Percentiles rank a stretch among this genome's conserved stretches.
Evolutionary conservation across 2,329 filamentous ascomycete species (phyloP).

Genomic region (Fusarium sp.): DNA sequence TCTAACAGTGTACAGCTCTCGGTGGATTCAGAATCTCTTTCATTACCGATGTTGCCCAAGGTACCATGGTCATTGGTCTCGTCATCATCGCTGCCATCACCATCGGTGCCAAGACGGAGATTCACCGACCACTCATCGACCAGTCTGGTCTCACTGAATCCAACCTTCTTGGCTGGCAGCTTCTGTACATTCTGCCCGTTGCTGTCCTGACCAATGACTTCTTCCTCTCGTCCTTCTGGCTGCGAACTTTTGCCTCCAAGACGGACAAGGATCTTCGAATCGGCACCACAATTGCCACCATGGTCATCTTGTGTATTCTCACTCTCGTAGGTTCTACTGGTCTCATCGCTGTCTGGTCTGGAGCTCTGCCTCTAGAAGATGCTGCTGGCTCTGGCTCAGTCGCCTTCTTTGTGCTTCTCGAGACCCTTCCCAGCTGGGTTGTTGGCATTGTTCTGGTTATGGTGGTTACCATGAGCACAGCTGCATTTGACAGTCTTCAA

Average conservation of each 20-base stretch:
- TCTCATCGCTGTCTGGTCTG: conserved; percentile 82
- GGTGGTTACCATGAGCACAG: conserved; percentile 80
- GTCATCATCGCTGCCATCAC: conserved; percentile 82
- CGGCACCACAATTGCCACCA: conserved; percentile 76
- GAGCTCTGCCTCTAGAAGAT: conserved; percentile 71
- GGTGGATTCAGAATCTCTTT: conserved; percentile 89
- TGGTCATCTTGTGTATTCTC: conserved; percentile 75
- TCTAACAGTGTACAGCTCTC: conserved; percentile 64
- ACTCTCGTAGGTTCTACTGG: conserved; percentile 79
- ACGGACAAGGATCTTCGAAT: conserved; percentile 83
- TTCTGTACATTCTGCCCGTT: conserved; percentile 85
- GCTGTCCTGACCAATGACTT: conserved; percentile 88
- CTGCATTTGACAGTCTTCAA: conserved; percentile 84
- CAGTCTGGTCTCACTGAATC: conserved; percentile 76
- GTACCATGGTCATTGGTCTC: conserved; percentile 79
- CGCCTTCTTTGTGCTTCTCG: conserved; percentile 81
- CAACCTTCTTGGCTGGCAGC: conserved; percentile 83
- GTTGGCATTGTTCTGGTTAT: conserved; percentile 85
- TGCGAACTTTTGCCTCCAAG: conserved; percentile 83
- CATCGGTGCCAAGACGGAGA: conserved; percentile 80
- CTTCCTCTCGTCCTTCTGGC: conserved; percentile 87
- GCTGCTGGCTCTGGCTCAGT: conserved; percentile 70
- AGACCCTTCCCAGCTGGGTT: conserved; percentile 81
- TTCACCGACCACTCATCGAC: conserved; percentile 76
- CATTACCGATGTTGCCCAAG: conserved; percentile 85